These are phyloP conservation scores for Coprinellus micaceus DNA, from an alignment of 768 basidiomycete species.

Conservation along the genomic window DNA sequence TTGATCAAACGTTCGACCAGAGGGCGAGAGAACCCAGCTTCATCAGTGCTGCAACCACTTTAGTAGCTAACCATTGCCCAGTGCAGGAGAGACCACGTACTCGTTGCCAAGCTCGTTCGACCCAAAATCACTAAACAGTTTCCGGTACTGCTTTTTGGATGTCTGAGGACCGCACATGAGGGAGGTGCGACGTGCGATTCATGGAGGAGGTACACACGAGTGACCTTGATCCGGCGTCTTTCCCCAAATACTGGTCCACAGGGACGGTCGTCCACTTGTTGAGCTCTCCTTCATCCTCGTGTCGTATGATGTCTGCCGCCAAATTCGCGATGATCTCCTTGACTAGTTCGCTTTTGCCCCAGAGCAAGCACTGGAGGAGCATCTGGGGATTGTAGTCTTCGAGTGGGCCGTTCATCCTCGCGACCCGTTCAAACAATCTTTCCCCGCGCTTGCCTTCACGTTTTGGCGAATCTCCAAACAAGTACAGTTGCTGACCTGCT, in stretches of 20 bases:
- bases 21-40: constrained; percentile 56
- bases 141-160: constrained; percentile 2
- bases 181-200: neutral
- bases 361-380: constrained; percentile 85
- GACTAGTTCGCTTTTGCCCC: constrained; percentile 86
- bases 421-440: constrained; percentile 80
- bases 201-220: neutral
- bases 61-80: neutral
- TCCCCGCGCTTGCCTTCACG: constrained; percentile 23
- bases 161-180: constrained; percentile 7
- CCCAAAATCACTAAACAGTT: neutral
- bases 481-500: constrained; percentile 77
- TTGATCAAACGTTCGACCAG: constrained; percentile 61
- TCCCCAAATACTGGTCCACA: constrained; percentile 53
- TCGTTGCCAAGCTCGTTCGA: neutral
- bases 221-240: constrained; percentile 19
- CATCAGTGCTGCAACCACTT: constrained; percentile 38
- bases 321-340: constrained; percentile 77
- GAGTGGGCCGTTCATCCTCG: constrained; percentile 79
- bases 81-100: neutral
- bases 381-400: constrained; percentile 93
- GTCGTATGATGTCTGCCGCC: constrained; percentile 34
- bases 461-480: constrained; percentile 56
- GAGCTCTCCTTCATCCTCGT: constrained; percentile 19
- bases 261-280: constrained; percentile 48